A percentile compares a stretch with the other conserved stretches of the same genome.
Conservation (phyloP, 768 basidiomycete genomes). For the Agrocybe pediades region DNA sequence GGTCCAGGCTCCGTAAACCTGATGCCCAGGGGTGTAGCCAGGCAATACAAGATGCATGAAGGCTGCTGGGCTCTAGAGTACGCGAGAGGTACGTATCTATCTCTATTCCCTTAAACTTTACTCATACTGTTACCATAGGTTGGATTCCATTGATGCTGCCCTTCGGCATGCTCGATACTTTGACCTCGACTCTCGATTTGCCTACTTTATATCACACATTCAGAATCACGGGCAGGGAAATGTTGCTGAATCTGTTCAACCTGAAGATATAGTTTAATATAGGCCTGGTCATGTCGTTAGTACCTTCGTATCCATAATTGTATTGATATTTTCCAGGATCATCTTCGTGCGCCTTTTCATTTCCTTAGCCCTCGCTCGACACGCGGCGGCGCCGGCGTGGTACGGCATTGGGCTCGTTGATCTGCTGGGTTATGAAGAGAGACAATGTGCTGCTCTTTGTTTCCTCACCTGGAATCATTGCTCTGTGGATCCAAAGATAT, state of each 20-base stretch:
- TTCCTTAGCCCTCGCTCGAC: no score
- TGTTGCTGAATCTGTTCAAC: constrained; percentile 74
- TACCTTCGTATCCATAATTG: no score
- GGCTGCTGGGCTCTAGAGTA: constrained; percentile 97
- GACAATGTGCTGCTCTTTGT: no score
- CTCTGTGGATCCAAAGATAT: no score
- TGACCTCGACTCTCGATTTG: constrained; percentile 89
- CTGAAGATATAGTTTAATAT: constrained; percentile 91
- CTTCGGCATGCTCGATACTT: constrained; percentile 84
- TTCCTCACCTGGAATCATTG: no score
- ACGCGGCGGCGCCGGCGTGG: no score
- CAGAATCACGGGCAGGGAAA: constrained; percentile 81
- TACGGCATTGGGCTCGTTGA: no score
- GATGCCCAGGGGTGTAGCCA: constrained; percentile 78
- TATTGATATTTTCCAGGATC: no score
- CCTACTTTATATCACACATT: constrained; percentile 79
- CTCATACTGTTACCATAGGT: constrained; percentile 49
- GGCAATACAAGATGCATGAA: constrained; percentile 98
- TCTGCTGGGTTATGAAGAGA: no score
- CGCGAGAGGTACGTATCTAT: constrained; percentile 68
- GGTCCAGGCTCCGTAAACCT: constrained; percentile 82
- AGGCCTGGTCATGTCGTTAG: no score
- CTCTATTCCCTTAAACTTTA: background rate
- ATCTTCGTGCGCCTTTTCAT: no score
- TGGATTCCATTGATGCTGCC: constrained; percentile 98